These are phyloP conservation scores for Ceratocystis diversiconidia DNA, from an alignment of 2,329 filamentous ascomycete genomes.

Conservation along the genomic window DNA sequence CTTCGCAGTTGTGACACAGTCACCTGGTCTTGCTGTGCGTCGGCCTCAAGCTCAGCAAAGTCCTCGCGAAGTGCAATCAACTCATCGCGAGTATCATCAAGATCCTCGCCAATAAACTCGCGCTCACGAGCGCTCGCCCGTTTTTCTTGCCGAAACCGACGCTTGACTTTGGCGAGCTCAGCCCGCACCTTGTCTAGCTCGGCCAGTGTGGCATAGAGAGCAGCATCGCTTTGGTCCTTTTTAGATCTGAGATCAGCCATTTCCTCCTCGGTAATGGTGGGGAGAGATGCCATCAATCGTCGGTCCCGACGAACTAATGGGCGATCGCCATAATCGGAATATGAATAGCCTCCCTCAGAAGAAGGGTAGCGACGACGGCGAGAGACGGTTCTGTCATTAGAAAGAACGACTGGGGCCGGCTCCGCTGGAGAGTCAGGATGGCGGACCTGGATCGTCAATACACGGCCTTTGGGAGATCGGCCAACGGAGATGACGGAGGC, in stretches of 20 bases:
- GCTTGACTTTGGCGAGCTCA: constrained; percentile 10
- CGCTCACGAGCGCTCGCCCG: constrained; percentile 24
- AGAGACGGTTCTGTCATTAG: not conserved
- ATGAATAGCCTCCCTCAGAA: not conserved
- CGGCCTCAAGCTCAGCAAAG: constrained; percentile 49
- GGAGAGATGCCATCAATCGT: not conserved
- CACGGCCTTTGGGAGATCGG: constrained; percentile 10
- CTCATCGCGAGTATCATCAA: constrained; percentile 40
- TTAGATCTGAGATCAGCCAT: constrained; percentile 11
- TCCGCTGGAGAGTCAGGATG: constrained; percentile 11
- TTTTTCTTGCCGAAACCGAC: constrained; percentile 13
- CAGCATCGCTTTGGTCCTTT: constrained; percentile 14
- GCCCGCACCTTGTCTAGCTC: constrained; percentile 53
- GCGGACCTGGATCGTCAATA: constrained; percentile 17
- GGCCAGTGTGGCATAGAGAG: constrained; percentile 48
- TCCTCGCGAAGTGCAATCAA: constrained; percentile 14
- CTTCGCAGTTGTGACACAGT: constrained; percentile 54
- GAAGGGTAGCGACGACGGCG: not conserved
- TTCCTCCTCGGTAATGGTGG: constrained; percentile 13
- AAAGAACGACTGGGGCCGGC: not conserved
- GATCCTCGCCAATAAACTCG: constrained; percentile 69
- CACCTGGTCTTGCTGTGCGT: constrained; percentile 55
- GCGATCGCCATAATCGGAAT: not conserved
- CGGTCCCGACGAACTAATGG: not conserved
- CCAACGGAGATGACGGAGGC: not conserved